Conservation (phyloP, 2,329 filamentous ascomycete species). For the Karstenula rhodostoma region DNA sequence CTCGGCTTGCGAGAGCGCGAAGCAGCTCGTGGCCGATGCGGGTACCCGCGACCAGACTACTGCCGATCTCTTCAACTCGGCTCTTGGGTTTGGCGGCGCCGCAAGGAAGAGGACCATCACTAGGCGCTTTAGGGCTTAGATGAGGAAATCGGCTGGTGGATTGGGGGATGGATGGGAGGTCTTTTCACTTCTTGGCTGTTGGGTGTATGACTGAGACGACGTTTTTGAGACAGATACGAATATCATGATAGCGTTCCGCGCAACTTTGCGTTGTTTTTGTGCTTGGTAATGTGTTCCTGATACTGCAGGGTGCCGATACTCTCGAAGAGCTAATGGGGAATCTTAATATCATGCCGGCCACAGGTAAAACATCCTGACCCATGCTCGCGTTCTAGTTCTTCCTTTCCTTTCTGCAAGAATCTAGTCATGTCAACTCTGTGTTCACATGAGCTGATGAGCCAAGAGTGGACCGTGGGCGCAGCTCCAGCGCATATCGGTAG, state of each 20-base stretch:
- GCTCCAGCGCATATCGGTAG: too few species aligned
- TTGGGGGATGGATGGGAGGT: not conserved
- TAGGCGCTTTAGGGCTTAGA: constrained; percentile 15
- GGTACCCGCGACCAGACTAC: constrained; percentile 52
- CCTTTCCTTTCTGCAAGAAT: too few species aligned
- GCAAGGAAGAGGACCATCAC: constrained; percentile 38
- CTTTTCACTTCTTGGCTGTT: not conserved
- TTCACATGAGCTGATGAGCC: too few species aligned
- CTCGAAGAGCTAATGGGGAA: too few species aligned
- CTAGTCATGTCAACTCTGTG: too few species aligned
- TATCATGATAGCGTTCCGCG: not conserved
- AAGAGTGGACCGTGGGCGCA: too few species aligned
- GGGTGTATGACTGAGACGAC: not conserved
- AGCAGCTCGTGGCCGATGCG: constrained; percentile 60
- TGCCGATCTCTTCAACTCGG: constrained; percentile 52
- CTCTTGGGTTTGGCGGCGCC: constrained; percentile 48
- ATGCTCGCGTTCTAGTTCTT: too few species aligned
- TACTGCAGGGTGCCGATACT: too few species aligned
- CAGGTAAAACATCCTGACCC: too few species aligned
- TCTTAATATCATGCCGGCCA: too few species aligned
- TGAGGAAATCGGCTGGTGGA: not conserved
- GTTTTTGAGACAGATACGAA: not conserved
- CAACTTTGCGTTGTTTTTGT: not conserved
- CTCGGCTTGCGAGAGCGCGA: constrained; percentile 61
- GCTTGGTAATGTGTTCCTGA: not conserved